phyloP scores from a whole-genome alignment of 345 rosid genomes.

The Camelina laxa region DNA sequence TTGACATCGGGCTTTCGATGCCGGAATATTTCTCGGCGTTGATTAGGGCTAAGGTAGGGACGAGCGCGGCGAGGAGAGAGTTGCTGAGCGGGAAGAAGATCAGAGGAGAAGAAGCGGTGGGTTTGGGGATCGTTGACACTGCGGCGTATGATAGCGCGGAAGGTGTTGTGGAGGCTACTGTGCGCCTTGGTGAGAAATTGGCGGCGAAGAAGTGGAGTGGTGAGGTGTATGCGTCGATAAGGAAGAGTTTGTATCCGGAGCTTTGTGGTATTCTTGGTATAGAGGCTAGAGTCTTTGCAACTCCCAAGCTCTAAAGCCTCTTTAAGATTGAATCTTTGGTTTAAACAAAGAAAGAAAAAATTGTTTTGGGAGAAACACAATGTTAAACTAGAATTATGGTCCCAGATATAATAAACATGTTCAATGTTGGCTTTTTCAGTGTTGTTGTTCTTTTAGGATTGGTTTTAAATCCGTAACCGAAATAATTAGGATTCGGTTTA shows the following conservation, averaged over 20 bases:
- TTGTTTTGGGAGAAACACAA: no score
- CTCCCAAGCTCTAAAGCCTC: slow-evolving; percentile 44
- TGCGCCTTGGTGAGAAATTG: slow-evolving; percentile 57
- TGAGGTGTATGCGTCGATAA: slow-evolving; percentile 66
- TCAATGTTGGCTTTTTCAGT: neutral
- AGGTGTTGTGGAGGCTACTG: slow-evolving; percentile 50
- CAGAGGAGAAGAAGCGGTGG: slow-evolving; percentile 64
- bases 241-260: slow-evolving; percentile 78
- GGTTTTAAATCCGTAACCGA: neutral
- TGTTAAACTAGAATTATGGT: neutral
- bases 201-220: slow-evolving; percentile 62
- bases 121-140: slow-evolving; percentile 60
- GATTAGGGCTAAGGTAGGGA: slow-evolving; percentile 55
- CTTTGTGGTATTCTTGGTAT: slow-evolving; percentile 56
- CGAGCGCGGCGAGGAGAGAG: slow-evolving; percentile 55
- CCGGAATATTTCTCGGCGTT: slow-evolving; percentile 65
- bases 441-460: neutral
- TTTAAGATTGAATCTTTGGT: neutral
- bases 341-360: neutral
- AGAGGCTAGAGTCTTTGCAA: slow-evolving; percentile 29
- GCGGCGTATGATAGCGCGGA: slow-evolving; percentile 59
- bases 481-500: neutral
- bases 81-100: slow-evolving; percentile 61
- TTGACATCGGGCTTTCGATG: slow-evolving; percentile 62
- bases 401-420: neutral